These are phyloP conservation scores for Penicillium silybi DNA, from an alignment of 495 filamentous ascomycete species.

Conservation along the genomic window DNA sequence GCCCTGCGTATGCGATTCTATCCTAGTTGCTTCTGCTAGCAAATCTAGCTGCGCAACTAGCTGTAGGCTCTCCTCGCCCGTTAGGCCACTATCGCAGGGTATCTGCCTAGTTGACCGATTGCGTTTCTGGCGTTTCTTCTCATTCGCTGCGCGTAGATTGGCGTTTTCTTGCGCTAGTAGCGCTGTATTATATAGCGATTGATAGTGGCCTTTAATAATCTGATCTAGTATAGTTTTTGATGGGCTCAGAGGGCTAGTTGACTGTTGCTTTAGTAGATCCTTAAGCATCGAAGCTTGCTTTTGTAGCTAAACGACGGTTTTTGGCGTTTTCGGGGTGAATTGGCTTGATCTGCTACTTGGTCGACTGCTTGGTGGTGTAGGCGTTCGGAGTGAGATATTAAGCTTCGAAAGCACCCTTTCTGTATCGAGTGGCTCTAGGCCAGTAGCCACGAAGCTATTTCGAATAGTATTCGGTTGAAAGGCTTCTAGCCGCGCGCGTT, in stretches of 20 bases:
- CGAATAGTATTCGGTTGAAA: slow-evolving; percentile 3
- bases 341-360: slow-evolving; percentile 5
- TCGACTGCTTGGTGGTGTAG: slow-evolving; percentile 6
- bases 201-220: slow-evolving; percentile 1
- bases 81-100: neutral
- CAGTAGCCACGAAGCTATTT: slow-evolving; percentile 7
- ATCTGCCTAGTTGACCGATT: slow-evolving; percentile 8
- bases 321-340: slow-evolving; percentile 7
- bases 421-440: slow-evolving; percentile 8
- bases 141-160: slow-evolving; percentile 7
- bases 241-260: slow-evolving; percentile 2
- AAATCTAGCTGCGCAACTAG: slow-evolving; percentile 1
- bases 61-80: slow-evolving; percentile 1
- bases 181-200: neutral
- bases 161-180: slow-evolving; percentile 1
- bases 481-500: slow-evolving; percentile 1
- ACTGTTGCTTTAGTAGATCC: slow-evolving; percentile 1
- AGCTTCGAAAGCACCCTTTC: slow-evolving; percentile 11
- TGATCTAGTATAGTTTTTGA: slow-evolving; percentile 1
- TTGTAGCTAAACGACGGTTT: slow-evolving; percentile 2
- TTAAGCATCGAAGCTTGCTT: slow-evolving; percentile 8
- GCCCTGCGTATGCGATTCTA: neutral
- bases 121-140: slow-evolving; percentile 5
- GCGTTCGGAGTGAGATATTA: slow-evolving; percentile 11
- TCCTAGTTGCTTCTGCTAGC: neutral